Base-by-base conservation (phyloP, 306 rosid species). In the Sechiopsis laciniata region DNA sequence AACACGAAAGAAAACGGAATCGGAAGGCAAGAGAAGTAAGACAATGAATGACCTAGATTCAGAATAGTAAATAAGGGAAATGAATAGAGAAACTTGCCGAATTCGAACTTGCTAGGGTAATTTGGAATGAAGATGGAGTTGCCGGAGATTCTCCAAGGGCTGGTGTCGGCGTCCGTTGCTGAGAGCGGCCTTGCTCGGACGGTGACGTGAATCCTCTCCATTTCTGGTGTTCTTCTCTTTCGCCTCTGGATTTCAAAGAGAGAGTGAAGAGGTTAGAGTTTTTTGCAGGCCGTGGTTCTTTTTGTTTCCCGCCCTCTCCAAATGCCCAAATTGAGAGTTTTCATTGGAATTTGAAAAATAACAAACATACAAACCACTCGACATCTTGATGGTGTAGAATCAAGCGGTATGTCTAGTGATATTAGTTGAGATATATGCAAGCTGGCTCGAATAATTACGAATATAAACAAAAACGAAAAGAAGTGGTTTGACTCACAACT, bases 151-250 rank as follows among this genome's bases (percentile, higher is more conserved):
- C 82, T 84, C 98, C 98, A 93, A 0, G 85, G 91, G 55, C 84
- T 87, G 77, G 85, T 76, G 77, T 82, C 86, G 13, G 89, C 85
- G 24, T 93, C 98, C 32, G 87, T 97, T 0, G 77, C 58, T 6
- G 94, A 86, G 55, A 90, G 94, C 0, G 98, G 98, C 67, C 86
- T 84, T 22, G 97, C 84, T 7, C 98, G 96, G 6, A 93, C 91
- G 4, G 90, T 75, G 0, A 90, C 97, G 73, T 90, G 93, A 52
- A 93, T 93, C 74, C 91, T 82, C 80, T 93, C 98, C 98, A 93
- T 93, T 40, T 40, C 19, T 48, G 13, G 17, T 40, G 46, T 37
- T 37, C 7, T 12, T 21, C 56, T 46, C 56, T 22, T 40, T 42
- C 72, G 7, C 46, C 55, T 22, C 55, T 20, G 35, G 17, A 1